Evolutionary conservation across 176 grass and related monocot genomes (phyloP).

Genomic region (Rhipidocladum racemiflorum): DNA sequence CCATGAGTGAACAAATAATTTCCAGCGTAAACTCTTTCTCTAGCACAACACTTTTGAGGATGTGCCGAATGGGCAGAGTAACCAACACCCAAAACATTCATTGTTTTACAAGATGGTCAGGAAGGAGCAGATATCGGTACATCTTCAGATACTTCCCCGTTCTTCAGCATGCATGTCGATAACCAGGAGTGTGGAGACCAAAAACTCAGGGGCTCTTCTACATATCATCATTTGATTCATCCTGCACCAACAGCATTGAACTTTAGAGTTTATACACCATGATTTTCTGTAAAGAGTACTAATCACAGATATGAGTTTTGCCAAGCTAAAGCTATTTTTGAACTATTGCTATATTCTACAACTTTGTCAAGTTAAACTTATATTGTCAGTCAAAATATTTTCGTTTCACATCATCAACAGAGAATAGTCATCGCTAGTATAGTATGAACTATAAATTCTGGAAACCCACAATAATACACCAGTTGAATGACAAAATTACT

Average conservation of each 20-base stretch:
- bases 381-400: background rate
- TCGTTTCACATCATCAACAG: background rate
- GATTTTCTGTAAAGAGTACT: background rate
- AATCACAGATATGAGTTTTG: background rate
- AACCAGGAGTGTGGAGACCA: background rate
- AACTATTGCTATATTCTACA: background rate
- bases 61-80: background rate
- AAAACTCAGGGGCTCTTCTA: constrained; percentile 6
- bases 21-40: background rate
- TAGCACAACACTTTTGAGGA: background rate
- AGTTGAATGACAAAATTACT: background rate
- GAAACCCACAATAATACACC: background rate
- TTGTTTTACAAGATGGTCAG: constrained; percentile 8
- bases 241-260: constrained; percentile 42
- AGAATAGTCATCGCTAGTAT: background rate
- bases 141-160: background rate
- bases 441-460: background rate
- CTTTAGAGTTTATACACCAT: constrained; percentile 3
- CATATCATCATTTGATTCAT: constrained; percentile 32
- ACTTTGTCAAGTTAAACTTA: background rate
- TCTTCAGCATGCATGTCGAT: constrained; percentile 26
- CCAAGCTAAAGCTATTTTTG: background rate
- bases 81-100: background rate
- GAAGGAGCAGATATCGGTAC: background rate
- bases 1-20: background rate